Percentiles rank a stretch among this genome's conserved stretches.
phyloP scores from a whole-genome alignment of 2,329 filamentous ascomycete genomes.

The Helminthosporium solani region DNA sequence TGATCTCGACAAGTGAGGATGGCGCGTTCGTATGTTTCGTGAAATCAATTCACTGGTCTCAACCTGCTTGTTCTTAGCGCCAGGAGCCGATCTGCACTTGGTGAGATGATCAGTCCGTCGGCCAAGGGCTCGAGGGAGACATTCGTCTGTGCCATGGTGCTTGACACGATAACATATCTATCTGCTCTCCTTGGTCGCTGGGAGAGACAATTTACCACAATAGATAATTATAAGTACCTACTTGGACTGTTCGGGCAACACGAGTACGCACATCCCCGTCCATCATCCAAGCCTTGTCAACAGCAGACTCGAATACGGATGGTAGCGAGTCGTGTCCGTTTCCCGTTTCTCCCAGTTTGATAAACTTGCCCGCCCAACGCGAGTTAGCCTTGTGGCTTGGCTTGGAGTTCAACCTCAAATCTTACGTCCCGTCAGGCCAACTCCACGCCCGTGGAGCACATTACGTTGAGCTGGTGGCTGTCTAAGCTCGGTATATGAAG shows the following conservation, averaged over 20 bases:
- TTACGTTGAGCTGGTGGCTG: too few relatives aligned
- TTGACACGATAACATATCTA: too few relatives aligned
- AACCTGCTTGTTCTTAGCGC: constrained; percentile 14
- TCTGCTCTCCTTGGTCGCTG: too few relatives aligned
- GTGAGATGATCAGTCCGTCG: constrained; percentile 2
- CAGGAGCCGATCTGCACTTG: constrained; percentile 9
- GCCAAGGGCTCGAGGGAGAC: constrained; percentile 5
- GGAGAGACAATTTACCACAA: too few relatives aligned
- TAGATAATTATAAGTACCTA: too few relatives aligned
- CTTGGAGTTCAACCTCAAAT: not conserved
- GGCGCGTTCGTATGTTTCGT: constrained; percentile 8
- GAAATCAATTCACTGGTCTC: constrained; percentile 1
- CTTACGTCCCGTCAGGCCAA: not conserved
- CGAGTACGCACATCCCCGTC: not conserved
- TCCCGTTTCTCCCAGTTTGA: not conserved
- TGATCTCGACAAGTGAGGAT: constrained; percentile 17
- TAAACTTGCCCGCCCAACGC: not conserved
- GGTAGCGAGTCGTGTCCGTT: not conserved
- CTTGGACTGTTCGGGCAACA: not conserved
- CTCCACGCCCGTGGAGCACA: not conserved
- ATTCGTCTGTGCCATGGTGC: not conserved
- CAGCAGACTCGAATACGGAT: too few relatives aligned
- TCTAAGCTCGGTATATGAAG: too few relatives aligned
- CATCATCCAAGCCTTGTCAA: not conserved
- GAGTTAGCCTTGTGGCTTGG: not conserved